These are phyloP conservation scores for Escallonia rubra DNA, from an alignment of 129 eudicot genomes.

Conservation along the genomic window DNA sequence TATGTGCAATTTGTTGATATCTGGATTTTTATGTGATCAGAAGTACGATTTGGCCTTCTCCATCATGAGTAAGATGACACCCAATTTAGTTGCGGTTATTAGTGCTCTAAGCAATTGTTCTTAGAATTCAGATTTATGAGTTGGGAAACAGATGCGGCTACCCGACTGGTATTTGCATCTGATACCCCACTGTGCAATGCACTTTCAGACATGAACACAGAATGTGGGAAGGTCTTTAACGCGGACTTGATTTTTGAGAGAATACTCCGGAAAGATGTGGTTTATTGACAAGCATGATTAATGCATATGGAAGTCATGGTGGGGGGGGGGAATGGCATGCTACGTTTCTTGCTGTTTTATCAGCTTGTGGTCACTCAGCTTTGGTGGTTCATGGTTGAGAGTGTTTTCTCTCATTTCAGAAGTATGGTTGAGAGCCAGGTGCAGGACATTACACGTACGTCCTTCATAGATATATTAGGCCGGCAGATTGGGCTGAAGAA, in stretches of 20 bases:
- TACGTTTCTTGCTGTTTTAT: conserved; percentile 23
- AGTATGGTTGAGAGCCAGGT: conserved; percentile 19
- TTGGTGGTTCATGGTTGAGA: conserved; percentile 26
- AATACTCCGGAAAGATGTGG: conserved; percentile 23
- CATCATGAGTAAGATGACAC: conserved; percentile 25
- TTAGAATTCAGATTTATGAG: conserved; percentile 29
- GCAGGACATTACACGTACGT: conserved; percentile 40
- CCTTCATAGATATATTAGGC: conserved; percentile 31
- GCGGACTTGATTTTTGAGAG: conserved; percentile 20
- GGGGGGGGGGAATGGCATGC: conserved; percentile 16
- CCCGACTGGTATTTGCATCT: conserved; percentile 17
- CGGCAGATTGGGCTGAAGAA: conserved; percentile 33
- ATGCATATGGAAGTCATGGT: conserved; percentile 35
- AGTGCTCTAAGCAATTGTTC: conserved; percentile 35
- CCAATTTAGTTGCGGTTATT: conserved; percentile 28
- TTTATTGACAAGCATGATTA: conserved; percentile 42
- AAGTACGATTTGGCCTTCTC: conserved; percentile 24
- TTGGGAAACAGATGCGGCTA: conserved; percentile 32
- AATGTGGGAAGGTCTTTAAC: conserved; percentile 25
- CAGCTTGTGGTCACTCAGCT: conserved; percentile 34
- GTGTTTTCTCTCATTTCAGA: conserved; percentile 17
- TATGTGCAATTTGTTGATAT: conserved; percentile 26
- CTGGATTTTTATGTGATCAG: conserved; percentile 27
- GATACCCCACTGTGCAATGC: conserved; percentile 30
- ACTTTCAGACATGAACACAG: conserved; percentile 29